Percentiles rank a stretch among this genome's conserved stretches.
Evolutionary conservation across 257 asterid genomes (phyloP).

Genomic region (Cynanchum wilfordii): DNA sequence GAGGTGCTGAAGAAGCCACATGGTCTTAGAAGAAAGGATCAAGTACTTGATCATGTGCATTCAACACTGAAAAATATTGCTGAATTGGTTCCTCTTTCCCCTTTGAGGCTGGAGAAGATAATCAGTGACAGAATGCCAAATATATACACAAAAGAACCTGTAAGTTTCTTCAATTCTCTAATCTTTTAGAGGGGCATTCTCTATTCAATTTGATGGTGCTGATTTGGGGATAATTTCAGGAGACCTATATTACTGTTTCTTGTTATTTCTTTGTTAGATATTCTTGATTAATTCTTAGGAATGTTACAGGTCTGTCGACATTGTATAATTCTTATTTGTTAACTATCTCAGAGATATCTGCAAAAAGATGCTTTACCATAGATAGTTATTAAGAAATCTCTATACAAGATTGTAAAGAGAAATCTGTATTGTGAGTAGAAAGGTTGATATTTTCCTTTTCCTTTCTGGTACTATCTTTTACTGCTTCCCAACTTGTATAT

Average conservation of each 20-base stretch:
- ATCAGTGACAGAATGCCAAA: slow-evolving; percentile 61
- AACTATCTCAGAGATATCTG: not conserved
- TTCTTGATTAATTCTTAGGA: not conserved
- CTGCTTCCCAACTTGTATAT: not conserved
- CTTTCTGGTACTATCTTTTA: not conserved
- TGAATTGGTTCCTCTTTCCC: slow-evolving; percentile 69
- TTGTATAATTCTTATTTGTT: not conserved
- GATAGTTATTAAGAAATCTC: not conserved
- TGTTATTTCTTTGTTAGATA: not conserved
- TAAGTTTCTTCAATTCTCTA: slow-evolving; percentile 24
- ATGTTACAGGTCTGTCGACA: not conserved
- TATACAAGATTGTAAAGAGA: not conserved
- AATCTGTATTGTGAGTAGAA: not conserved
- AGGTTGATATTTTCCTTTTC: not conserved
- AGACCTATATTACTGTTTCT: not conserved
- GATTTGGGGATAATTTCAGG: not conserved
- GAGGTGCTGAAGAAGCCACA: slow-evolving; percentile 49
- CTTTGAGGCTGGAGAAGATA: slow-evolving; percentile 63
- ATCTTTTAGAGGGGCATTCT: not conserved
- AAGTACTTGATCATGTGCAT: slow-evolving; percentile 79
- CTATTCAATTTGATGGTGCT: not conserved
- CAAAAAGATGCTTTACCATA: not conserved
- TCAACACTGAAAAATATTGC: slow-evolving; percentile 58
- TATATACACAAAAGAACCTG: slow-evolving; percentile 43
- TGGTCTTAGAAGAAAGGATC: slow-evolving; percentile 57